Percentiles rank a stretch among this genome's conserved stretches.
Conservation (phyloP, 176 grass and related monocot genomes). For the Raddia guianensis region DNA sequence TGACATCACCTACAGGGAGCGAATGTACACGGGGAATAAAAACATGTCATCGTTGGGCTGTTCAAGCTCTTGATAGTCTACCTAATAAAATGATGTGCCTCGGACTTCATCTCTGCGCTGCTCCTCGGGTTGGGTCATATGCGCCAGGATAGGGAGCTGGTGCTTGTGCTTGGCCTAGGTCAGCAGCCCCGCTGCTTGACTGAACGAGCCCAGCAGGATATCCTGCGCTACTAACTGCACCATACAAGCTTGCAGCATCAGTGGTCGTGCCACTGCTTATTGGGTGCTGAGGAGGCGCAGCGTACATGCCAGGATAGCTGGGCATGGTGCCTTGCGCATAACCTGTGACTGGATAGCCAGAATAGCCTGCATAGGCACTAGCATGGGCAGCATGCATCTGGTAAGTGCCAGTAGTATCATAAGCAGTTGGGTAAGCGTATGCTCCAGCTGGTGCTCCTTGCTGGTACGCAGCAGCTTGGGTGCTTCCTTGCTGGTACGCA, state of each 20-base stretch:
- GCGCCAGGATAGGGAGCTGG: conserved; percentile 28
- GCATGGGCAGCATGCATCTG: conserved; percentile 42
- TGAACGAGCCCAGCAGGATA: conserved; percentile 48
- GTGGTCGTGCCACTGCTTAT: conserved; percentile 8
- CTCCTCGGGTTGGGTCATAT: conserved; percentile 31
- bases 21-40: conserved; percentile 30
- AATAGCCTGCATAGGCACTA: conserved; percentile 38
- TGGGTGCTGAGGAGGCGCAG: conserved; percentile 43
- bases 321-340: conserved; percentile 44
- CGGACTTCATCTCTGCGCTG: conserved; percentile 41
- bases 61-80: neutral
- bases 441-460: conserved; percentile 31
- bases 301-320: conserved; percentile 49
- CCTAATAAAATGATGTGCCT: conserved; percentile 28
- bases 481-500: conserved; percentile 35
- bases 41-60: conserved; percentile 9
- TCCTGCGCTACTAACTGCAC: conserved; percentile 18
- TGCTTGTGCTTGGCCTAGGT: conserved; percentile 23
- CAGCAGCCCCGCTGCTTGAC: conserved; percentile 24
- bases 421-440: conserved; percentile 35
- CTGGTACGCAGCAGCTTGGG: conserved; percentile 32
- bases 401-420: conserved; percentile 43
- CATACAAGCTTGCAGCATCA: conserved; percentile 34
- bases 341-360: conserved; percentile 54
- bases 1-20: neutral